Evolutionary conservation across 352 stramenopile genomes (phyloP), one percentile per base, ranked within the genome.

Genomic region (Pythium sukuiense): DNA sequence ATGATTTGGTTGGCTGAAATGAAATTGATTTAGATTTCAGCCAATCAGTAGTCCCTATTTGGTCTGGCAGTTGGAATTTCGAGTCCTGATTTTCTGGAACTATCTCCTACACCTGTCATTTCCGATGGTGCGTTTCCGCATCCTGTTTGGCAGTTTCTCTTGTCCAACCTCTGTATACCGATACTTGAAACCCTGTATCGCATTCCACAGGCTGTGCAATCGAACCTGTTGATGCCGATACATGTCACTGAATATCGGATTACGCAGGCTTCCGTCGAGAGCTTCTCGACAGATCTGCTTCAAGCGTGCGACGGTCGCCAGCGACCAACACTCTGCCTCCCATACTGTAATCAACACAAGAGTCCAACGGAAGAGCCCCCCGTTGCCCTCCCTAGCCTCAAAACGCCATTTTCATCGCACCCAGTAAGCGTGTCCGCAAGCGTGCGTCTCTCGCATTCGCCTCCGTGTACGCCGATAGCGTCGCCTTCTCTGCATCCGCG

Each of bases 41-140:
- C 55, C 54, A 69, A 69, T 69, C 1, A 26, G 32, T 46, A 16
- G 2, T 14, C 2, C 0, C 2, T 35, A 0, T 2, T 55, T 20
- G 13, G 24, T 26, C 39, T 49, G 18, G 16, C 24, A 11, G 18
- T 54, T 60, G 7, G 20, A 55, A 8, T 26, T 67, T 43, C 35
- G 3, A 37, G 16, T 32, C 62, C 62, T 69, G 62, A 69, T 69
- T 69, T 69, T 69, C 62, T 69, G 30, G 62, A 69, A 52, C 3
- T 13, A 2, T 27, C 13, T 45, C 7, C 18, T 58, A 29, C 26
- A 46, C 61, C 61, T 57, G 24, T n/a, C 16, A 20, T 18, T 37
- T 14, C 0, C 24, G 33, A 50, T 59, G 9, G 46, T 41, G 26
- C 39, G 43, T 35, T n/a, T 14, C n/a, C 27, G 29, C 0, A 11